Evolutionary conservation across 129 eudicot genomes (phyloP), one percentile per base, ranked within the genome.

Genomic region (Gnaphalium uliginosum): DNA sequence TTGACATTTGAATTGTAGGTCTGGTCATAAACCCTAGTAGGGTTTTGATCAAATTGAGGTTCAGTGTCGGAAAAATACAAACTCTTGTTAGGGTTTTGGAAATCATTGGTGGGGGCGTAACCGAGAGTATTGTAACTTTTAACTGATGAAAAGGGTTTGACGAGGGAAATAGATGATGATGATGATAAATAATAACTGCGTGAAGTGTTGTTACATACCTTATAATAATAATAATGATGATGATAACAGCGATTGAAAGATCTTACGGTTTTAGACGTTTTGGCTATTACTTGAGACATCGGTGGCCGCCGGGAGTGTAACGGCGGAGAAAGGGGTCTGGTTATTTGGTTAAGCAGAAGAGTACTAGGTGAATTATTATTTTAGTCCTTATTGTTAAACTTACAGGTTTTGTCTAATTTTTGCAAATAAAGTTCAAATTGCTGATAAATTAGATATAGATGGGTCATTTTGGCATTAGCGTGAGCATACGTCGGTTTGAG

Each of bases 11-110:
- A 23, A 37, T 23, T 35, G 17, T 37, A 57, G 24, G 25, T 76
- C 51, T 32, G 21, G 63, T 67, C 75, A 81, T 75, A 13, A 66
- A 54, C 82, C 73, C 82, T 15, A 76, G 54, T 65, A 75, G 35
- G 59, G 37, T 82, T 81, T 64, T 67, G 76, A 30, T 11, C 30
- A 67, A 67, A 21, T 18, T 65, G 70, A 65, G 32, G 15, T 8
- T 22, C 26, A 13, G 32, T 26, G 14, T 14, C 19, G 8, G 27
- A 24, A 14, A 2, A 46, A 46, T 46, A 46, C 18, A 13, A 46
- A 46, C 53, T 46, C 0, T 62, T 17, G 29, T 29, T 63, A 29
- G 41, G 67, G 67, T 26, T 61, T 61, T 26, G 67, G 63, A 57
- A 56, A 56, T 56, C 6, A 23, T 56, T 9, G 64, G 64, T 23